These are phyloP conservation scores for Tremella yokohamensis DNA, from an alignment of 768 basidiomycete genomes.

Conservation along the genomic window DNA sequence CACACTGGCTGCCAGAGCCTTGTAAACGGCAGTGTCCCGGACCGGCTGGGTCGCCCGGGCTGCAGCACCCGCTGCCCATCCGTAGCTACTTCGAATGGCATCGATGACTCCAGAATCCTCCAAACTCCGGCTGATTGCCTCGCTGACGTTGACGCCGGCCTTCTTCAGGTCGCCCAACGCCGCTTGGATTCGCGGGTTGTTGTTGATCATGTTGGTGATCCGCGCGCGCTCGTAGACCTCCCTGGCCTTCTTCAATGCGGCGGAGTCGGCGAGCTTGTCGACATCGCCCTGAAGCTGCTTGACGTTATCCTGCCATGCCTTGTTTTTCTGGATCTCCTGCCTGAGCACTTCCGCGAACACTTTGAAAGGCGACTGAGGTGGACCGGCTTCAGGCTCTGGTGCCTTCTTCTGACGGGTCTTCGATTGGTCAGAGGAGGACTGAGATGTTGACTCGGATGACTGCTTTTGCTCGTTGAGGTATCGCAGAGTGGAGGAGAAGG, in stretches of 20 bases:
- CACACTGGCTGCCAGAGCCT: constrained; percentile 79
- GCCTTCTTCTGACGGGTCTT: background rate
- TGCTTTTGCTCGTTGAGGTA: constrained; percentile 2
- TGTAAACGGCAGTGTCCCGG: constrained; percentile 92
- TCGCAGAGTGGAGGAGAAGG: background rate
- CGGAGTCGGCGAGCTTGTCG: constrained; percentile 93
- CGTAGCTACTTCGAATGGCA: constrained; percentile 76
- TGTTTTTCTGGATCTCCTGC: constrained; percentile 88
- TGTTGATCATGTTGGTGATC: constrained; percentile 88
- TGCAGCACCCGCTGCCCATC: constrained; percentile 79
- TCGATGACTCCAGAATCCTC: constrained; percentile 94
- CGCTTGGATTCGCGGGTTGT: constrained; percentile 84
- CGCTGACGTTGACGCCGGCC: constrained; percentile 64
- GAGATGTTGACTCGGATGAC: constrained; percentile 1
- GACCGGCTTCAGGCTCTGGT: constrained; percentile 9
- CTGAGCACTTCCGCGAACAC: constrained; percentile 91
- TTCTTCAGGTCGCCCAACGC: constrained; percentile 90
- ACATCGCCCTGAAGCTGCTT: constrained; percentile 97
- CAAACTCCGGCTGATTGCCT: constrained; percentile 88
- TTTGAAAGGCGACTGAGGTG: constrained; percentile 76
- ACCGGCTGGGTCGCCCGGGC: constrained; percentile 92
- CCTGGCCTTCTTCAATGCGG: constrained; percentile 85
- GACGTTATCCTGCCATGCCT: constrained; percentile 92
- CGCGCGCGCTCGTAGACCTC: constrained; percentile 91
- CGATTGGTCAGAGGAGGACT: background rate